Conservation (phyloP, 2,329 filamentous ascomycete species). For the Penicillium sp. region DNA sequence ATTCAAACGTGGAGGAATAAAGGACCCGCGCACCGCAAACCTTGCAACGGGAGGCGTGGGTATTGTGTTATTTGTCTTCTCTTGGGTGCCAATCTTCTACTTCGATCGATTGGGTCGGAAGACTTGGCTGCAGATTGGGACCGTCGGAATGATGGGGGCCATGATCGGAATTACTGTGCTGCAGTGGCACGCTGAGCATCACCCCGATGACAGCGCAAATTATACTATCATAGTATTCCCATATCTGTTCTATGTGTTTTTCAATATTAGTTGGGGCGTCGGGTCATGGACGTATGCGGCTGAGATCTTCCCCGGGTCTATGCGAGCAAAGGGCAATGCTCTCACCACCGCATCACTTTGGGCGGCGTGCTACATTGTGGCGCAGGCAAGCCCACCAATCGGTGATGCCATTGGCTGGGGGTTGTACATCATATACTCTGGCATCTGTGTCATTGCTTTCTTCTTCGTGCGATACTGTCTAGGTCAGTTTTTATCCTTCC, state of each 20-base stretch:
- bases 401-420: slow-evolving; percentile 20
- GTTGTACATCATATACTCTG: slow-evolving; percentile 20
- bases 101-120: slow-evolving; percentile 22
- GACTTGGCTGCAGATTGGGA: slow-evolving; percentile 20
- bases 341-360: slow-evolving; percentile 15
- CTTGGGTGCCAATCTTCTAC: slow-evolving; percentile 19
- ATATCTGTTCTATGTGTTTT: slow-evolving; percentile 23
- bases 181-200: slow-evolving; percentile 15
- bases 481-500: slow-evolving; percentile 5
- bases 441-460: slow-evolving; percentile 17
- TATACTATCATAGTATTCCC: slow-evolving; percentile 20
- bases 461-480: slow-evolving; percentile 18
- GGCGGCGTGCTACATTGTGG: slow-evolving; percentile 19
- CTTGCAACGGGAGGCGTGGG: slow-evolving; percentile 18
- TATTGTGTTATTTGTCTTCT: slow-evolving; percentile 15
- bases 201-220: slow-evolving; percentile 7
- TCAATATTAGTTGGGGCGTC: slow-evolving; percentile 23
- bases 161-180: slow-evolving; percentile 20
- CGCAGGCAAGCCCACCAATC: slow-evolving; percentile 15
- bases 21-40: slow-evolving; percentile 11
- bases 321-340: slow-evolving; percentile 18
- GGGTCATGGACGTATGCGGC: slow-evolving; percentile 22
- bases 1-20: slow-evolving; percentile 20
- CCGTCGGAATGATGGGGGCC: slow-evolving; percentile 16
- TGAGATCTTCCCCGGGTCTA: slow-evolving; percentile 19